Evolutionary conservation across 768 basidiomycete genomes (phyloP).

Genomic region (Pleurotus sapidus): DNA sequence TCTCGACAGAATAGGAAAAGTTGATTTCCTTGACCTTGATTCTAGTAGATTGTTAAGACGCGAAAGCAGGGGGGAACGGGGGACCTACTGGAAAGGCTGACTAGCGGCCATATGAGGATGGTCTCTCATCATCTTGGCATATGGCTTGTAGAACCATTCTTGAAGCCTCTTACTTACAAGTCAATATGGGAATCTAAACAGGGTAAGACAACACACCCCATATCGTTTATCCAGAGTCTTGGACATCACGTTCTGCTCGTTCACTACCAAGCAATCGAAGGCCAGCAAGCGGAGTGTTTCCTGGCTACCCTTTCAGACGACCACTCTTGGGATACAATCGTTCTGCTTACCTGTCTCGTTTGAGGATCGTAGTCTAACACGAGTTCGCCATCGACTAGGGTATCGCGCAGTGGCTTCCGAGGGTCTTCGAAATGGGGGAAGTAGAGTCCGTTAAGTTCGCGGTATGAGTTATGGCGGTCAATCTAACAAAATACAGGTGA

Average conservation of each 20-base stretch:
- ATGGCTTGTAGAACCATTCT: slow-evolving; percentile 82
- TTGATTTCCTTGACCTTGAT: slow-evolving; percentile 87
- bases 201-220: slow-evolving; percentile 54
- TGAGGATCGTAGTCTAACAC: slow-evolving; percentile 84
- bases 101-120: slow-evolving; percentile 60
- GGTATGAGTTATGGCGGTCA: slow-evolving; percentile 90
- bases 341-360: slow-evolving; percentile 60
- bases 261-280: slow-evolving; percentile 90
- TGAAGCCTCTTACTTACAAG: slow-evolving; percentile 60
- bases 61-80: background rate
- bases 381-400: slow-evolving; percentile 90
- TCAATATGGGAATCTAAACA: background rate
- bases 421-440: slow-evolving; percentile 88
- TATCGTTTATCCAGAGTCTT: slow-evolving; percentile 84
- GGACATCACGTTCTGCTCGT: slow-evolving; percentile 85
- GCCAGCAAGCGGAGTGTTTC: slow-evolving; percentile 79
- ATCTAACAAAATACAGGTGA: slow-evolving; percentile 49
- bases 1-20: slow-evolving; percentile 82
- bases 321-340: background rate
- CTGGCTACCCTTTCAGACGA: slow-evolving; percentile 37
- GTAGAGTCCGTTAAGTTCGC: slow-evolving; percentile 68
- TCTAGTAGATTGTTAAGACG: slow-evolving; percentile 35
- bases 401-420: slow-evolving; percentile 65
- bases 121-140: slow-evolving; percentile 62
- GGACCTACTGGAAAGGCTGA: slow-evolving; percentile 81